Percentiles rank a stretch among this genome's conserved stretches.
Conservation (phyloP, 371 early-diverging fungal genomes). For the Mucor ambiguus region DNA sequence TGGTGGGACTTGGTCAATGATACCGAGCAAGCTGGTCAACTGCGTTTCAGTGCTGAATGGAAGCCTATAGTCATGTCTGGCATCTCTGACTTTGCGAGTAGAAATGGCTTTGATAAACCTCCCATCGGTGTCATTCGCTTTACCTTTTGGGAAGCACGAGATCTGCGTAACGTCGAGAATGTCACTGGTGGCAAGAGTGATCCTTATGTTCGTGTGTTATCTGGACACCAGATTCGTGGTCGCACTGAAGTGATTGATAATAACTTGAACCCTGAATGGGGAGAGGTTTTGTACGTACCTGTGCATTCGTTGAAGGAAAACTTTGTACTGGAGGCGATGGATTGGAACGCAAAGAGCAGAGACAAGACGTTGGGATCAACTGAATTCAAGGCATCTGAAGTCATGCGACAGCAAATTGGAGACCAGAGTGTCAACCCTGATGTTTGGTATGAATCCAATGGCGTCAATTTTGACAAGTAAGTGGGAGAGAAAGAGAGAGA, state of each 20-base stretch:
- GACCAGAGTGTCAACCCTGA: constrained; percentile 36
- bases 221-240: constrained; percentile 63
- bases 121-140: constrained; percentile 86
- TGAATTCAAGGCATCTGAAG: constrained; percentile 44
- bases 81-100: constrained; percentile 36
- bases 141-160: constrained; percentile 72
- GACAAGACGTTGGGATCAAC: constrained; percentile 75
- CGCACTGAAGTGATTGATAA: constrained; percentile 74
- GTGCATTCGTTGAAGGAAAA: constrained; percentile 71
- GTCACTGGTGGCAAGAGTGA: constrained; percentile 77
- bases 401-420: constrained; percentile 48
- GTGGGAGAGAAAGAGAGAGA: not conserved
- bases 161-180: constrained; percentile 73
- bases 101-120: constrained; percentile 49
- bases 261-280: constrained; percentile 88
- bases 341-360: constrained; percentile 68
- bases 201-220: constrained; percentile 77
- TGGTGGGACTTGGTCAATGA: constrained; percentile 52
- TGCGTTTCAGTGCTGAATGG: constrained; percentile 56
- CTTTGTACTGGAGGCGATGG: constrained; percentile 77
- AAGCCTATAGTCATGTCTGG: constrained; percentile 60
- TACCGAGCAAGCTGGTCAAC: constrained; percentile 34
- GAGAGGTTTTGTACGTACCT: constrained; percentile 74
- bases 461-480: constrained; percentile 22
- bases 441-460: constrained; percentile 48